Conservation (phyloP, 176 grass and related monocot species). For the Zizania latifolia region DNA sequence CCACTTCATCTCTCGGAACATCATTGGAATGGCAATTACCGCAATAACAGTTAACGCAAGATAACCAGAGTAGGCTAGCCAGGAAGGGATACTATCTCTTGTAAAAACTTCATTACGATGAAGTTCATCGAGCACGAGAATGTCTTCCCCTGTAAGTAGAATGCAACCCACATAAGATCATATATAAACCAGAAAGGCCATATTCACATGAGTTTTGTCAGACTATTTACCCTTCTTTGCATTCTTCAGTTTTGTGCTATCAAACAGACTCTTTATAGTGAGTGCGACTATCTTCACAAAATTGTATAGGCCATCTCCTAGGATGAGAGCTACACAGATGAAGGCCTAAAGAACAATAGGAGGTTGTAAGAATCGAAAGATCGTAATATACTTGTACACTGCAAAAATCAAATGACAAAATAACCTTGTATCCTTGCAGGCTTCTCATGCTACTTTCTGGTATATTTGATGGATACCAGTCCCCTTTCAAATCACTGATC, state of each 20-base stretch:
- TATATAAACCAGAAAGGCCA: neutral
- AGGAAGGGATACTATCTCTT: slow-evolving; percentile 53
- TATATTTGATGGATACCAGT: slow-evolving; percentile 74
- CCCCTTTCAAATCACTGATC: slow-evolving; percentile 63
- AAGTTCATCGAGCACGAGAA: slow-evolving; percentile 39
- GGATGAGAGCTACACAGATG: slow-evolving; percentile 83
- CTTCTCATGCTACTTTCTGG: slow-evolving; percentile 89
- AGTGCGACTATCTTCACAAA: slow-evolving; percentile 70
- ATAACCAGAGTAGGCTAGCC: slow-evolving; percentile 72
- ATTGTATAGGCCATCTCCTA: slow-evolving; percentile 94
- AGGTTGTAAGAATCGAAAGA: slow-evolving; percentile 13
- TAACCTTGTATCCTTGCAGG: slow-evolving; percentile 94
- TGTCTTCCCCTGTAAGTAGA: slow-evolving; percentile 52
- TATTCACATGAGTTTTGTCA: neutral
- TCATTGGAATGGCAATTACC: slow-evolving; percentile 59
- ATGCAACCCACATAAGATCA: slow-evolving; percentile 9
- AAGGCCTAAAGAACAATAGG: slow-evolving; percentile 60
- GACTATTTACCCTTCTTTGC: slow-evolving; percentile 63
- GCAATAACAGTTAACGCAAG: slow-evolving; percentile 42
- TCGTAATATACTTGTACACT: neutral
- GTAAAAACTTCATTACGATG: slow-evolving; percentile 71
- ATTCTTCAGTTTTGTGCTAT: slow-evolving; percentile 46
- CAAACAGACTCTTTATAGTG: slow-evolving; percentile 53
- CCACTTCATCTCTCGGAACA: slow-evolving; percentile 93
- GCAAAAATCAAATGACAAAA: neutral